Conservation (phyloP, 2,329 filamentous ascomycete species). For the Coniochaeta ligniaria region DNA sequence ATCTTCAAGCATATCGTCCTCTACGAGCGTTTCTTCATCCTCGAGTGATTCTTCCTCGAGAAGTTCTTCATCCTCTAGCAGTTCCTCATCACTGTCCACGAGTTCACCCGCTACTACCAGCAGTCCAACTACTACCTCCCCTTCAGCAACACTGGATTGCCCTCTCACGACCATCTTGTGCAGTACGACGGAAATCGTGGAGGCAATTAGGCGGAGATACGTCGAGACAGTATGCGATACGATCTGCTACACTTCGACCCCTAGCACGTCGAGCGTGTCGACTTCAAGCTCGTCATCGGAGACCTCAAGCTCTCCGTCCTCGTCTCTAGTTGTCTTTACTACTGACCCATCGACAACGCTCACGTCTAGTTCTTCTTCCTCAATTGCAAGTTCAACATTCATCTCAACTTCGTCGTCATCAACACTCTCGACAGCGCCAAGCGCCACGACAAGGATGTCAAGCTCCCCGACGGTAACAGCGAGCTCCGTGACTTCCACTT, state of each 20-base stretch:
- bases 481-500: neutral
- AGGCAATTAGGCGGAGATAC: neutral
- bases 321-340: neutral
- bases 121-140: neutral
- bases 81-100: neutral
- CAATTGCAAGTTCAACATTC: too few relatives aligned
- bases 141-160: neutral
- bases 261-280: neutral
- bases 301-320: neutral
- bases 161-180: neutral
- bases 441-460: neutral
- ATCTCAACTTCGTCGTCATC: neutral
- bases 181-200: neutral
- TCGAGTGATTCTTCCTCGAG: neutral
- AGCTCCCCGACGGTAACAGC: neutral
- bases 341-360: too few relatives aligned
- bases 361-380: too few relatives aligned
- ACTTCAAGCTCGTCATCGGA: neutral
- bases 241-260: neutral
- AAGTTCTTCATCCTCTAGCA: neutral
- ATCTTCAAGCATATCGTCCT: neutral
- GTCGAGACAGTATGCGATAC: neutral
- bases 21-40: neutral
- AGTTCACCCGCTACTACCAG: neutral
- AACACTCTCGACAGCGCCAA: neutral